phyloP scores from a whole-genome alignment of 1,284 basidiomycete species.

The Irpex lacteus region DNA sequence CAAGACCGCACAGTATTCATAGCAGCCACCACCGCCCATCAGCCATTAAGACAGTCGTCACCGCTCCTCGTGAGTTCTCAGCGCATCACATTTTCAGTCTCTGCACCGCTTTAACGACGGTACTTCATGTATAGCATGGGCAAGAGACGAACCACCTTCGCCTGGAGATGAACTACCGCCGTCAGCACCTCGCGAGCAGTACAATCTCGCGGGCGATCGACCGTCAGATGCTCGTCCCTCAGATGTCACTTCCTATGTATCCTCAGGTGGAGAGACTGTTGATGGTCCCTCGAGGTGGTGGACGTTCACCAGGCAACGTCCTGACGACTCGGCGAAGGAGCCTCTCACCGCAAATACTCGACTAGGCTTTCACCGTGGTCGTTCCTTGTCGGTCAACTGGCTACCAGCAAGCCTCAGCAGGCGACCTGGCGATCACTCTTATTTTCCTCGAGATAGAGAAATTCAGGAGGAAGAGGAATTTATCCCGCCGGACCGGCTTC shows the following conservation, averaged over 20 bases:
- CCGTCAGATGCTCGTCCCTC: conserved; percentile 40
- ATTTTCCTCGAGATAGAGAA: conserved; percentile 16
- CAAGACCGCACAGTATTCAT: conserved; percentile 33
- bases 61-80: conserved; percentile 59
- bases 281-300: conserved; percentile 59
- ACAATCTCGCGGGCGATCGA: conserved; percentile 17
- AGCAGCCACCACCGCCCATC: conserved; percentile 34
- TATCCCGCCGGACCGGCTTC: conserved; percentile 26
- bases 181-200: conserved; percentile 12
- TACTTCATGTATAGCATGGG: conserved; percentile 58
- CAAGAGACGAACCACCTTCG: conserved; percentile 75
- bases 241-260: conserved; percentile 51
- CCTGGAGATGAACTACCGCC: conserved; percentile 46
- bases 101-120: conserved; percentile 2
- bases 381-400: conserved; percentile 30
- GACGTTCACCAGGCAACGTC: conserved; percentile 46
- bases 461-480: conserved; percentile 10
- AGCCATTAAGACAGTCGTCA: conserved; percentile 54
- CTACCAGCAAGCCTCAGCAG: conserved; percentile 24
- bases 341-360: conserved; percentile 18
- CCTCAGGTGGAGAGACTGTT: conserved; percentile 37
- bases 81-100: conserved; percentile 9
- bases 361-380: conserved; percentile 19
- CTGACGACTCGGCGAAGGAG: conserved; percentile 16
- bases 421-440: conserved; percentile 23